Base-by-base conservation (phyloP, 2,329 filamentous ascomycete genomes). In the Fusarium robinianum region DNA sequence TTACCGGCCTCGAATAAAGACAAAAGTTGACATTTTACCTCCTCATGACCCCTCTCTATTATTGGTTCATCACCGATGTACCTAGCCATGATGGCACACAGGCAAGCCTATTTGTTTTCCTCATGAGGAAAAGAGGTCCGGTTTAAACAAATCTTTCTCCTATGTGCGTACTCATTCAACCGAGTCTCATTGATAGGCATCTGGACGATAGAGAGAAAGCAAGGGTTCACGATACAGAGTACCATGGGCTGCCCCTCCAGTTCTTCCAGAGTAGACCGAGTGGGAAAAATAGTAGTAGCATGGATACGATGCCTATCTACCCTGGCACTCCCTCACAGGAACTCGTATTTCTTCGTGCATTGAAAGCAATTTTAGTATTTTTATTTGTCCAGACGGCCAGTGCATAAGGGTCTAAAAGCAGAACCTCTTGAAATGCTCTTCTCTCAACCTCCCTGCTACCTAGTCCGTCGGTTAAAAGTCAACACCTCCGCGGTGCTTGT, bases 381-480 rank as follows among this genome's bases (percentile, higher is more conserved):
- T 75, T 72, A 70, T 72, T 71, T 78, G 73, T 77, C 75, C 75
- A 78, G 73, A 75, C 75, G 72, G 73, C 71, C 70, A 72, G 50
- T 70, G 72, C 71, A 75, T 74, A 75, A 55, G 72, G 77, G 72
- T 78, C 76, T 78, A 78, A 73, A 73, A 73, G 67, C 70, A 74
- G 72, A 69, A 71, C 69, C 68, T 73, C 68, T 70, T n/a, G n/a
- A 72, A 72, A 69, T 74, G 72, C 72, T 71, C 67, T 72, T 64
- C 68, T 67, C 71, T 62, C 65, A 64, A 62, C 62, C 64, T 67
- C 67, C 58, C 60, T 65, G 65, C 64, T 63, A n/a, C n/a, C n/a
- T n/a, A 63, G 58, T 64, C 64, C 65, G 67, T 65, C 63, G 63
- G 64, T 58, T 46, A 63, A 66, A 63, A 62, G 56, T 62, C 62